Evolutionary conservation across 2,329 filamentous ascomycete species (phyloP).

Genomic region (Colletotrichum truncatum): DNA sequence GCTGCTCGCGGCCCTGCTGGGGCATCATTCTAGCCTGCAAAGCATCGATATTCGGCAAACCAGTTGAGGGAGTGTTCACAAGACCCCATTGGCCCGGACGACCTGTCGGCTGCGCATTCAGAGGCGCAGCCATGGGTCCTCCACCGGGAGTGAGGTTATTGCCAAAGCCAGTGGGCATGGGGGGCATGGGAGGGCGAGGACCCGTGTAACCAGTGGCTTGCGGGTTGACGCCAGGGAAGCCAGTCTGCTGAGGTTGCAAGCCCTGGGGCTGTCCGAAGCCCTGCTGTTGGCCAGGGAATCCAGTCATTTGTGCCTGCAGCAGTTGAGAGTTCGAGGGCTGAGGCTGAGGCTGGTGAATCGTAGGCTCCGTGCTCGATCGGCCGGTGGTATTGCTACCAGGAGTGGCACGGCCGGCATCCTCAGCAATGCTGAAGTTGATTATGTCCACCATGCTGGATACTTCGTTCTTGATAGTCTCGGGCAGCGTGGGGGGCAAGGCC

Average conservation of each 20-base stretch:
- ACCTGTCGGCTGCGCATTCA: conserved; percentile 96
- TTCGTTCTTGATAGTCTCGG: conserved; percentile 91
- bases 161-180: conserved; percentile 75
- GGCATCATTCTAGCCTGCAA: conserved; percentile 97
- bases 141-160: conserved; percentile 59
- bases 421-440: conserved; percentile 91
- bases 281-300: conserved; percentile 66
- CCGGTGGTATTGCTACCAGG: conserved; percentile 69
- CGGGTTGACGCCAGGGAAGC: conserved; percentile 68
- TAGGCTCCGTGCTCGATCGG: conserved; percentile 58
- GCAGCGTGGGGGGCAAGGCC: conserved; percentile 76
- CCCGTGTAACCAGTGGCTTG: conserved; percentile 84
- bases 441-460: conserved; percentile 99
- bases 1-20: conserved; percentile 87
- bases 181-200: conserved; percentile 81
- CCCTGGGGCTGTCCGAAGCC: conserved; percentile 66
- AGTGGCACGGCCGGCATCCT: conserved; percentile 68
- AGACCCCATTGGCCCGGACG: conserved; percentile 97
- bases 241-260: conserved; percentile 76
- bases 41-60: conserved; percentile 92
- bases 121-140: conserved; percentile 72
- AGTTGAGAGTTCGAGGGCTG: conserved; percentile 77
- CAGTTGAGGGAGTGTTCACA: conserved; percentile 90
- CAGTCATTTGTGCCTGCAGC: conserved; percentile 74
- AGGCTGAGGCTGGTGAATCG: conserved; percentile 75